Evolutionary conservation across 495 filamentous ascomycete genomes (phyloP), one percentile per base, ranked within the genome.

Genomic region (Cercophora scortea): DNA sequence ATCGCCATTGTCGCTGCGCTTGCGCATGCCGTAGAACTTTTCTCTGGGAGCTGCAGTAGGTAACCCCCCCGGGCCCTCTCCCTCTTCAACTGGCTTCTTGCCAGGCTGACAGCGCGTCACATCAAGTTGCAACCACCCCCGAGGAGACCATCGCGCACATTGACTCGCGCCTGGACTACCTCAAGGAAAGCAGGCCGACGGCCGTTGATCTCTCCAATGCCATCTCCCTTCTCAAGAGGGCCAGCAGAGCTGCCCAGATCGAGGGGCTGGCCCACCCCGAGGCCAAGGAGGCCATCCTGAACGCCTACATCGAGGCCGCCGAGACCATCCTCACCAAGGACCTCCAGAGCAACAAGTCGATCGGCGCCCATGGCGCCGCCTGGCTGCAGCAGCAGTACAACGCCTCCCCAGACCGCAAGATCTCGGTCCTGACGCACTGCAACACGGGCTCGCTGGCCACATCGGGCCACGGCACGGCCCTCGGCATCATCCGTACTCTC

Each of bases 401-500:
- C 41, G 62, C 69, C 51, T 60, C 66, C 48, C 59, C 61, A 42
- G 63, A 74, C 34, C 73, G 65, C 44, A 75, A 73, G 62, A 75
- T 83, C 15, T 85, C 84, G 9, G 84, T 97, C 33, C 66, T 98
- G 56, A 98, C 93, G 18, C 93, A 98, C 70, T 98, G 93, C 71
- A 98, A 98, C 66, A 97, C 93, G 3, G 94, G 93, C 80, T 95
- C 90, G 41, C 84, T 98, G 44, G 93, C 93, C 40, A 98, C 93
- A 13, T 92, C 93, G 12, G 93, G 93, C 51, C 95, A 96, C 65
- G 93, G 93, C 50, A 98, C 93, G 36, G 93, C 93, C 1, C 74
- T 98, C 8, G 93, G 93, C 10, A 91, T 98, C 51, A 87, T 98
- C 60, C 89, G 93, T 53, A 85, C 84, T n/a, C 72, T 97, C 34